phyloP scores from a whole-genome alignment of 1,284 basidiomycete genomes.

The Pascua sp. region DNA sequence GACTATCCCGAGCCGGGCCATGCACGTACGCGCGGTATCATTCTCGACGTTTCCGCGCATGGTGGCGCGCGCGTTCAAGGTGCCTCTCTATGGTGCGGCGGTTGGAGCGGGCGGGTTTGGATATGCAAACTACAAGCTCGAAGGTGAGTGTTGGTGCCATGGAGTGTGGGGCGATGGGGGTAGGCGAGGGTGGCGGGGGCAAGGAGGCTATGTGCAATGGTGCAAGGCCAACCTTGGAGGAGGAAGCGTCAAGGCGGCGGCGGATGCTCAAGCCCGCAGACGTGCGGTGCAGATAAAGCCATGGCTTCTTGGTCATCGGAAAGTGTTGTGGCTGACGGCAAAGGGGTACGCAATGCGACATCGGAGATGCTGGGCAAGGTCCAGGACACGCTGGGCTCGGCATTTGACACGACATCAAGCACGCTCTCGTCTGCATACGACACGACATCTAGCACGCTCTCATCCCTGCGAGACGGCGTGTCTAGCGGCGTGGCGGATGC shows the following conservation, averaged over 20 bases:
- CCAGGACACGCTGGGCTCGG: constrained; percentile 34
- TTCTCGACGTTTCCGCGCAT: constrained; percentile 79
- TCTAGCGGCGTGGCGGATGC: constrained; percentile 16
- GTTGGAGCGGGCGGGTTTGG: constrained; percentile 84
- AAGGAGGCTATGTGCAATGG: too few relatives aligned
- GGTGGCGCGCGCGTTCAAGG: constrained; percentile 73
- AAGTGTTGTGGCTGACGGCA: background rate
- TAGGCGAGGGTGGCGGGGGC: background rate
- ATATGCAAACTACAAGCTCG: constrained; percentile 90
- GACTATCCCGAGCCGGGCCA: constrained; percentile 19
- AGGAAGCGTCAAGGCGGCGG: too few relatives aligned
- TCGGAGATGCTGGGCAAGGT: constrained; percentile 36
- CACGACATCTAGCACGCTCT: constrained; percentile 20
- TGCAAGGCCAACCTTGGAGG: too few relatives aligned
- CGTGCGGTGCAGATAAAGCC: background rate
- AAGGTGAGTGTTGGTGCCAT: constrained; percentile 59
- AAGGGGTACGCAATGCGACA: constrained; percentile 46
- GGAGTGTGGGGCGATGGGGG: background rate
- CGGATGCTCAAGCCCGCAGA: background rate
- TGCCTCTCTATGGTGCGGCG: constrained; percentile 78
- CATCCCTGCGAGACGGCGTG: constrained; percentile 14
- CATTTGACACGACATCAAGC: constrained; percentile 36
- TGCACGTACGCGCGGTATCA: constrained; percentile 69
- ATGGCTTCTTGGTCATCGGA: background rate
- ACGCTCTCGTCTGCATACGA: constrained; percentile 29